phyloP scores from a whole-genome alignment of 2,329 filamentous ascomycete genomes.

The Trichophyton rubrum region DNA sequence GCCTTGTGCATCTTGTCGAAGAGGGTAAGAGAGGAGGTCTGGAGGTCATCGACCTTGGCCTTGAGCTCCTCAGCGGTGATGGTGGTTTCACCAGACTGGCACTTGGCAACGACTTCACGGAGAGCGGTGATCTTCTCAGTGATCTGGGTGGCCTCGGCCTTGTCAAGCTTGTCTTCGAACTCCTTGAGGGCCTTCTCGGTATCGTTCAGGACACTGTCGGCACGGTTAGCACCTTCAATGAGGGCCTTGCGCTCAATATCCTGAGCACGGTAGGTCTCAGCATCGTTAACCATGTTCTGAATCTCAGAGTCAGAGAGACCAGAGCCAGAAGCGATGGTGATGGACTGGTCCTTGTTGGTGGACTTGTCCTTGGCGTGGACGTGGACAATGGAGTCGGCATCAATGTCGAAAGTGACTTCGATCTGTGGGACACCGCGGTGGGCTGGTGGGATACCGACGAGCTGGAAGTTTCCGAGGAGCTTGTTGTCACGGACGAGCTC shows the following conservation, averaged over 20 bases:
- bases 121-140: constrained; percentile 81
- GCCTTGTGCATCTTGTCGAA: constrained; percentile 99
- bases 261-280: constrained; percentile 85
- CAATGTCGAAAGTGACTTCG: constrained; percentile 97
- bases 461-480: constrained; percentile 97
- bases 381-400: constrained; percentile 94
- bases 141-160: constrained; percentile 85
- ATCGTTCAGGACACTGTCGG: constrained; percentile 91
- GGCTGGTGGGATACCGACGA: constrained; percentile 89
- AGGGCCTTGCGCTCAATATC: constrained; percentile 95
- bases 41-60: constrained; percentile 96
- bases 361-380: constrained; percentile 98
- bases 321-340: constrained; percentile 95
- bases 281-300: constrained; percentile 93
- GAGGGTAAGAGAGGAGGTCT: constrained; percentile 86
- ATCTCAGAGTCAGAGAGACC: constrained; percentile 93
- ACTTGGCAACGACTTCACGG: constrained; percentile 85
- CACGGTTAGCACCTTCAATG: constrained; percentile 94
- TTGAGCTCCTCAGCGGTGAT: constrained; percentile 88
- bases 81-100: constrained; percentile 77
- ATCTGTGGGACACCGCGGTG: constrained; percentile 93
- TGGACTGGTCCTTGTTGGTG: constrained; percentile 98
- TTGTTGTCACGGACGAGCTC: constrained; percentile 98
- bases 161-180: constrained; percentile 90
- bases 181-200: constrained; percentile 98